phyloP scores from a whole-genome alignment of 305 asterid genomes.

The Solanum hybrid region DNA sequence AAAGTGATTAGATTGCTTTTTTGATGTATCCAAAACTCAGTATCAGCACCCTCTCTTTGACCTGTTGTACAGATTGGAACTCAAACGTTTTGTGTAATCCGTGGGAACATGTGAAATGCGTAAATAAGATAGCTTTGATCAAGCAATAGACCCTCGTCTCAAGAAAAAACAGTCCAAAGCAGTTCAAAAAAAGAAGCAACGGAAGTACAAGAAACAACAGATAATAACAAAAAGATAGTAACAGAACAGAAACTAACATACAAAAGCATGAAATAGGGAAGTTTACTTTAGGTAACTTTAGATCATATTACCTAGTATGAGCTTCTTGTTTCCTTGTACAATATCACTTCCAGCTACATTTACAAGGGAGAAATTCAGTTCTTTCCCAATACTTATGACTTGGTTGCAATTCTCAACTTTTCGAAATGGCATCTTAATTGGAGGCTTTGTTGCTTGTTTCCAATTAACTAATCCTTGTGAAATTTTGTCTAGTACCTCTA shows the following conservation, averaged over 20 bases:
- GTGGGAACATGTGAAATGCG: background rate
- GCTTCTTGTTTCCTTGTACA: slow-evolving; percentile 97
- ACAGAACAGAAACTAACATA: background rate
- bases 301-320: slow-evolving; percentile 48
- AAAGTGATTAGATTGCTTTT: background rate
- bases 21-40: background rate
- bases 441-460: slow-evolving; percentile 87
- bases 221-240: background rate
- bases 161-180: background rate
- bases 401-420: slow-evolving; percentile 96
- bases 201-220: background rate
- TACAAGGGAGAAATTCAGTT: slow-evolving; percentile 80
- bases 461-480: slow-evolving; percentile 70
- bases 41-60: background rate
- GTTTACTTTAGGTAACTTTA: background rate
- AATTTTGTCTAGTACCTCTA: slow-evolving; percentile 75
- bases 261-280: background rate
- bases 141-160: background rate
- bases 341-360: slow-evolving; percentile 91
- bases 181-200: background rate
- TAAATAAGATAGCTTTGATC: background rate
- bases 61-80: background rate
- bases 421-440: slow-evolving; percentile 81
- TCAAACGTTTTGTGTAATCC: background rate
- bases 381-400: slow-evolving; percentile 79